Base-by-base conservation (phyloP, 1,139 yeast species). In the Debaryomyces psychrophilus region DNA sequence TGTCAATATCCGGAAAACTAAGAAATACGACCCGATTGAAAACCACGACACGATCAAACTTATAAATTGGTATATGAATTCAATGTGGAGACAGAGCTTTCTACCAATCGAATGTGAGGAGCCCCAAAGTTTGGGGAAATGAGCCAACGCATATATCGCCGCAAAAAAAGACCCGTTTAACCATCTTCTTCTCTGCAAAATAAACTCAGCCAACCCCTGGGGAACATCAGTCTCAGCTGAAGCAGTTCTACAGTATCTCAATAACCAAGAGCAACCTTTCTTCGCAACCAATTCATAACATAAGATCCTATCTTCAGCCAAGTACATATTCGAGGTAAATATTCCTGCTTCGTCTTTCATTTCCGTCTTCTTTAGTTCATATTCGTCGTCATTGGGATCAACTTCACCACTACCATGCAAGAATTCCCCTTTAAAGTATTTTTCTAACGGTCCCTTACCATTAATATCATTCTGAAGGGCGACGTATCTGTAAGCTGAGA, bases 401-500 rank as follows among this genome's bases (percentile, higher is more conserved):
- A 74, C 61, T 33, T 72, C 76, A 8, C 77, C 78, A 44, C 73
- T 64, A 37, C 75, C 68, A 50, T 75, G 79, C 52, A 75, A 64
- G 47, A 75, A 75, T 51, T 75, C 80, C 48, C 80, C 80, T 54
- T 75, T 75, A 59, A 73, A 75, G 54, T 75, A 75, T 49, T 74
- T 75, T 51, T 74, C 80, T 37, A 75, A 62, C 1, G 80, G 80
- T 1, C 80, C 80, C 2, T 95, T 87, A n/a, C 98, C 98, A 63
- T 88, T 96, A 2, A 80, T 87, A 59, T 88, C 88, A 58, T 90
- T 89, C 54, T 79, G 81, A 53, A 92, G 73, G 0, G 99, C 99
- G 47, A 89, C 81, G 61, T 87, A 93, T 59, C 99, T 77, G 65
- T 93, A 93, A 0, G 98, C 98, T 0, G 97, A 89, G 46, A 93